Evolutionary conservation across 2,329 filamentous ascomycete genomes (phyloP).

Genomic region (Fusarium dimerum): DNA sequence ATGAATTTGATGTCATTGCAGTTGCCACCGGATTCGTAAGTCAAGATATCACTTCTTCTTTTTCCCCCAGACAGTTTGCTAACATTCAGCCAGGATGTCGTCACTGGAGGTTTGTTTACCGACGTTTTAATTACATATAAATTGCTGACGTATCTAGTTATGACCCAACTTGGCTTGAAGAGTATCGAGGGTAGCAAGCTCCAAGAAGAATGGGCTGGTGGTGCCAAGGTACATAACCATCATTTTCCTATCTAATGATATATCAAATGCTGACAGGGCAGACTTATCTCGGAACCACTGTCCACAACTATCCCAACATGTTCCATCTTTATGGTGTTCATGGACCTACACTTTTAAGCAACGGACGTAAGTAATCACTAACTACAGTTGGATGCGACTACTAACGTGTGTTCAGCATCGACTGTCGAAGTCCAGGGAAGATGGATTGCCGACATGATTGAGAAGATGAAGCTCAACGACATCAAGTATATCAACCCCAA

Average conservation of each 20-base stretch:
- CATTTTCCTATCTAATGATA: not conserved
- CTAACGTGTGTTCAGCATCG: conserved; percentile 32
- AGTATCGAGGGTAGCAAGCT: conserved; percentile 41
- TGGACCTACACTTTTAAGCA: conserved; percentile 56
- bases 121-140: not conserved
- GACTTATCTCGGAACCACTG: conserved; percentile 47
- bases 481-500: conserved; percentile 54
- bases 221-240: conserved; percentile 27
- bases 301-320: conserved; percentile 51
- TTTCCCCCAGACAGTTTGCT: no score
- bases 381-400: not conserved
- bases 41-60: conserved; percentile 1
- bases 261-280: not conserved
- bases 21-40: conserved; percentile 49
- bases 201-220: conserved; percentile 43
- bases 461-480: conserved; percentile 45
- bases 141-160: conserved; percentile 28
- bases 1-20: conserved; percentile 46
- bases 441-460: conserved; percentile 54
- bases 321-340: conserved; percentile 57
- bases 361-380: conserved; percentile 41
- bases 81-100: conserved; percentile 30
- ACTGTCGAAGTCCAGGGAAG: conserved; percentile 56
- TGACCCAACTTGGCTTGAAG: conserved; percentile 47
- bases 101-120: conserved; percentile 35